phyloP scores from a whole-genome alignment of 768 basidiomycete genomes.

The Phlebiopsis gigantea region DNA sequence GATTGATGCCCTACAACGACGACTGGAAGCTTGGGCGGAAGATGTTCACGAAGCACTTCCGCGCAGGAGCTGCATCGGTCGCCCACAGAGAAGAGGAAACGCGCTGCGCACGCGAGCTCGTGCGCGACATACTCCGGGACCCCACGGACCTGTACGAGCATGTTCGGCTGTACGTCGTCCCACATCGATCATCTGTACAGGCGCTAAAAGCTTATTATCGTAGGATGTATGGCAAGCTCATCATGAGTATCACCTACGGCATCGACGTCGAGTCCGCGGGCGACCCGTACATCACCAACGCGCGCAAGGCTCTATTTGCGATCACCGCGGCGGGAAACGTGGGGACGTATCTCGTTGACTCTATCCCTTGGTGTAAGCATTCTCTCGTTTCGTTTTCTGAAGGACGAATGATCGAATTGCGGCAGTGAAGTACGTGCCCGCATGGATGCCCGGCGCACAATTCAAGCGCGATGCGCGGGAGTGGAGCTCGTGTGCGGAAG shows the following conservation, averaged over 20 bases:
- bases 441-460: constrained; percentile 12
- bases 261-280: constrained; percentile 12
- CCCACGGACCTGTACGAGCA: background rate
- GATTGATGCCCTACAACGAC: constrained; percentile 9
- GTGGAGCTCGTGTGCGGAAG: constrained; percentile 2
- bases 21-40: constrained; percentile 6
- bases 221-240: constrained; percentile 10
- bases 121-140: background rate
- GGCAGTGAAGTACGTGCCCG: constrained; percentile 11
- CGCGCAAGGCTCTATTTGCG: constrained; percentile 1
- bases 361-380: constrained; percentile 1
- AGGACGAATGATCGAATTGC: too few species aligned
- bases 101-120: constrained; percentile 1
- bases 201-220: too few species aligned
- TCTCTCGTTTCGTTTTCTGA: background rate
- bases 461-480: constrained; percentile 19
- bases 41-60: constrained; percentile 10
- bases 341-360: constrained; percentile 11
- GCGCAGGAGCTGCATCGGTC: background rate
- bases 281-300: constrained; percentile 11
- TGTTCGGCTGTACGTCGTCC: constrained; percentile 7
- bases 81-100: constrained; percentile 1
- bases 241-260: constrained; percentile 17
- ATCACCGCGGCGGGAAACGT: constrained; percentile 8
- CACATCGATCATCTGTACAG: background rate